These are phyloP conservation scores for Annona squamosa DNA, from an alignment of 164 flowering plant species.

Conservation along the genomic window DNA sequence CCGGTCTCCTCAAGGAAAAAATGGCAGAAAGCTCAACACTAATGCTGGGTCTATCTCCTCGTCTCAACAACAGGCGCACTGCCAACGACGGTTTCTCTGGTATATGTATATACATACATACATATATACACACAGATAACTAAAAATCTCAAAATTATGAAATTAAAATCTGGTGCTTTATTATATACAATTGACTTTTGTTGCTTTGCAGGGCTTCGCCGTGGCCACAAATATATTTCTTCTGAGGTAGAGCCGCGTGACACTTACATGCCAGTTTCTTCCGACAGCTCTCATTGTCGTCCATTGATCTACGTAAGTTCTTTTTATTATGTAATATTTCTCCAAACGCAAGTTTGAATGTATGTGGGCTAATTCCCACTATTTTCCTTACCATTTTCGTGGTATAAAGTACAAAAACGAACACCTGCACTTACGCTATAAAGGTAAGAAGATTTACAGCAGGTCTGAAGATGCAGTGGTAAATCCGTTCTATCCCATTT, in stretches of 20 bases:
- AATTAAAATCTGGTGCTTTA: too few species aligned
- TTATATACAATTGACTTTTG: not conserved
- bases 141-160: too few species aligned
- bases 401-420: too few species aligned
- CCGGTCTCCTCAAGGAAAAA: constrained; percentile 13
- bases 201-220: constrained; percentile 21
- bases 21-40: not conserved
- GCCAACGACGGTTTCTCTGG: constrained; percentile 21
- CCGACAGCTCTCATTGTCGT: constrained; percentile 13
- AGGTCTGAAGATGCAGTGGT: too few species aligned
- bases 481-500: too few species aligned
- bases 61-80: constrained; percentile 9
- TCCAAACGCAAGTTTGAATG: not conserved
- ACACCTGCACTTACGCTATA: too few species aligned
- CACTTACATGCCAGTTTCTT: constrained; percentile 29
- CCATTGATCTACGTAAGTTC: constrained; percentile 36
- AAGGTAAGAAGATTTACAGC: too few species aligned
- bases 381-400: too few species aligned
- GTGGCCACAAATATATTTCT: constrained; percentile 17
- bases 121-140: too few species aligned
- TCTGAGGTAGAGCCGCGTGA: constrained; percentile 29
- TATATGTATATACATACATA: constrained; percentile 14
- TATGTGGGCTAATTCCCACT: too few species aligned
- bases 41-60: constrained; percentile 7
- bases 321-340: not conserved